phyloP scores from a whole-genome alignment of 1,139 yeast genomes.

The Blastobotrys indianensis region DNA sequence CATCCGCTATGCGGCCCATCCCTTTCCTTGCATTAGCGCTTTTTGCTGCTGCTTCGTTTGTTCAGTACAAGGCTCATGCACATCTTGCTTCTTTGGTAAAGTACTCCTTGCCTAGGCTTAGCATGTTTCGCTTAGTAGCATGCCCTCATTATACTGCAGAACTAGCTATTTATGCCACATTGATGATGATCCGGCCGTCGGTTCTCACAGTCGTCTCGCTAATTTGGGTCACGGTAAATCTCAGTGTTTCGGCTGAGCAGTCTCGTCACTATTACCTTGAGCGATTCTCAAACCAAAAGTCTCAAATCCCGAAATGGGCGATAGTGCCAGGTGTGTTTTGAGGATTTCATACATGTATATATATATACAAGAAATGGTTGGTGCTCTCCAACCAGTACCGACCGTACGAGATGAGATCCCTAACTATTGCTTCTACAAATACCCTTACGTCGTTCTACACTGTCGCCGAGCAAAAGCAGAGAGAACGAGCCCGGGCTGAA shows the following conservation, averaged over 20 bases:
- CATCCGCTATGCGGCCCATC: not conserved
- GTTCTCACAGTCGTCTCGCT: conserved; percentile 25
- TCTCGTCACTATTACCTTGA: conserved; percentile 48
- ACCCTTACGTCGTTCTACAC: conserved; percentile 24
- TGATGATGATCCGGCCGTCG: conserved; percentile 29
- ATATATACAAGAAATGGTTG: too few relatives aligned
- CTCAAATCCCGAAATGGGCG: conserved; percentile 28
- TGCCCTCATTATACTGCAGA: conserved; percentile 87
- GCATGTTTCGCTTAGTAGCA: conserved; percentile 48
- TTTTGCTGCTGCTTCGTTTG: conserved; percentile 44
- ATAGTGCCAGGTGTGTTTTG: conserved; percentile 23
- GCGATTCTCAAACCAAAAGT: conserved; percentile 17
- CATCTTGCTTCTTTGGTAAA: conserved; percentile 57
- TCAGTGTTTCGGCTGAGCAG: conserved; percentile 58
- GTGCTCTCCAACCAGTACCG: not conserved
- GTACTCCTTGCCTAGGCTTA: conserved; percentile 56
- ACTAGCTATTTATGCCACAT: conserved; percentile 50
- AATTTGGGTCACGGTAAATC: conserved; percentile 58
- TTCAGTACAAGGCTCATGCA: conserved; percentile 55
- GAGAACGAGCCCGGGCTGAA: not conserved
- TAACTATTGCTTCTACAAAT: not conserved
- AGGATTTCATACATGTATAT: not conserved
- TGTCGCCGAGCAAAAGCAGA: conserved; percentile 15
- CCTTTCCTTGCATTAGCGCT: conserved; percentile 15
- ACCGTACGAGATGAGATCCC: not conserved